These are phyloP conservation scores for Pseudogymnoascus sp. DNA, from an alignment of 2,329 filamentous ascomycete genomes.

Conservation along the genomic window DNA sequence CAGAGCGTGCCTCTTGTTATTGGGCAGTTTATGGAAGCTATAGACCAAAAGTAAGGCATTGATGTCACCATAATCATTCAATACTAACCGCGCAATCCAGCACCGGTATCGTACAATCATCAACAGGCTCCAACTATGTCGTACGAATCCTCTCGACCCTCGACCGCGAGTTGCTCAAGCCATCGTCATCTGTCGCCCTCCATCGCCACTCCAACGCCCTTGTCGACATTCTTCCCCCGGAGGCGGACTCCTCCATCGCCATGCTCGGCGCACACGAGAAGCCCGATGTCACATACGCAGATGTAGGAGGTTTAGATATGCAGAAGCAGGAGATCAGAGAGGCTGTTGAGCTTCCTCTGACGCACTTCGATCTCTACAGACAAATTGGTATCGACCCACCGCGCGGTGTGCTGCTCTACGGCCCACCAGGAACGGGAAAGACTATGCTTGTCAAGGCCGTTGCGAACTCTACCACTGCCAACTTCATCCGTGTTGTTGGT, in stretches of 20 bases:
- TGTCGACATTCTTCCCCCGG: slow-evolving; percentile 96
- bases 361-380: slow-evolving; percentile 97
- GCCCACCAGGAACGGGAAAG: slow-evolving; percentile 91
- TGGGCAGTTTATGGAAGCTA: slow-evolving; percentile 99
- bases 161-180: slow-evolving; percentile 96
- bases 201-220: slow-evolving; percentile 98
- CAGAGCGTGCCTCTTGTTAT: slow-evolving; percentile 97
- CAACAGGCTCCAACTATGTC: slow-evolving; percentile 97
- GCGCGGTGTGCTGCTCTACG: slow-evolving; percentile 91
- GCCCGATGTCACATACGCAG: slow-evolving; percentile 94
- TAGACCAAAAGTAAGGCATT: slow-evolving; percentile 82
- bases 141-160: slow-evolving; percentile 97
- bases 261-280: slow-evolving; percentile 97
- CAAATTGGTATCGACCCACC: slow-evolving; percentile 99
- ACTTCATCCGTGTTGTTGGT: slow-evolving; percentile 95
- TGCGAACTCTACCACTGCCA: slow-evolving; percentile 95
- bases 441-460: slow-evolving; percentile 98
- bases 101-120: slow-evolving; percentile 97
- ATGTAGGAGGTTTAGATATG: slow-evolving; percentile 97
- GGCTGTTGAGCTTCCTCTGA: slow-evolving; percentile 91
- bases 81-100: slow-evolving; percentile 39
- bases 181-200: slow-evolving; percentile 92
- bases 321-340: slow-evolving; percentile 99
- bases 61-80: not conserved
- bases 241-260: slow-evolving; percentile 96